Evolutionary conservation across 805 yeast species (phyloP).

Genomic region (Ogataea parapolymorpha): DNA sequence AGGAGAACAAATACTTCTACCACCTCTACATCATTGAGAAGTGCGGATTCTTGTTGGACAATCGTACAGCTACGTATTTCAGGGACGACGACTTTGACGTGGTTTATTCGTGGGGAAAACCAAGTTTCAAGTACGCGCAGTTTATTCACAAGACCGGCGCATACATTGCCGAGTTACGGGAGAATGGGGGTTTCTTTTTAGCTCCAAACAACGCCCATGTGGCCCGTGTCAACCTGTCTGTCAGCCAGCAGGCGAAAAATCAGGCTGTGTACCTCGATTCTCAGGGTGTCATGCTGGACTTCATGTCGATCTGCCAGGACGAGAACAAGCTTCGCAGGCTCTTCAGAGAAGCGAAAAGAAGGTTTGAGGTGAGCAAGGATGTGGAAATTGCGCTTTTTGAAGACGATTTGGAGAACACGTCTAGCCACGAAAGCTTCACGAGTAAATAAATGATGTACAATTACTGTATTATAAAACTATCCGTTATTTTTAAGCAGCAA

Average conservation of each 20-base stretch:
- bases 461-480: background rate
- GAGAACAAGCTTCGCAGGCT: slow-evolving; percentile 45
- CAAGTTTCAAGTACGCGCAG: slow-evolving; percentile 78
- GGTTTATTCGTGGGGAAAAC: slow-evolving; percentile 87
- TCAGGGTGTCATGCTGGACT: slow-evolving; percentile 68
- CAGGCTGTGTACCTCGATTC: slow-evolving; percentile 51
- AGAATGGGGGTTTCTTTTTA: slow-evolving; percentile 70
- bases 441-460: slow-evolving; percentile 3
- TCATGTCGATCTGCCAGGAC: slow-evolving; percentile 59
- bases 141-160: slow-evolving; percentile 88
- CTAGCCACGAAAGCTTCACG: background rate
- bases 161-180: slow-evolving; percentile 82
- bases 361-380: slow-evolving; percentile 39
- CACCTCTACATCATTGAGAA: slow-evolving; percentile 69
- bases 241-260: slow-evolving; percentile 26
- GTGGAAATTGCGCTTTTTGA: slow-evolving; percentile 27
- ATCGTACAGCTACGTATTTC: slow-evolving; percentile 67
- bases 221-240: slow-evolving; percentile 58
- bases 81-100: slow-evolving; percentile 55
- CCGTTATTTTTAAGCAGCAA: slow-evolving; percentile 35
- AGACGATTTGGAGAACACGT: slow-evolving; percentile 1
- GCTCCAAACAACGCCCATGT: slow-evolving; percentile 88
- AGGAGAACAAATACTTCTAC: slow-evolving; percentile 62
- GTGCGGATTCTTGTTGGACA: slow-evolving; percentile 78
- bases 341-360: slow-evolving; percentile 56